phyloP scores from a whole-genome alignment of 2,329 filamentous ascomycete genomes.

The Ceratocystis cacaofunesta region DNA sequence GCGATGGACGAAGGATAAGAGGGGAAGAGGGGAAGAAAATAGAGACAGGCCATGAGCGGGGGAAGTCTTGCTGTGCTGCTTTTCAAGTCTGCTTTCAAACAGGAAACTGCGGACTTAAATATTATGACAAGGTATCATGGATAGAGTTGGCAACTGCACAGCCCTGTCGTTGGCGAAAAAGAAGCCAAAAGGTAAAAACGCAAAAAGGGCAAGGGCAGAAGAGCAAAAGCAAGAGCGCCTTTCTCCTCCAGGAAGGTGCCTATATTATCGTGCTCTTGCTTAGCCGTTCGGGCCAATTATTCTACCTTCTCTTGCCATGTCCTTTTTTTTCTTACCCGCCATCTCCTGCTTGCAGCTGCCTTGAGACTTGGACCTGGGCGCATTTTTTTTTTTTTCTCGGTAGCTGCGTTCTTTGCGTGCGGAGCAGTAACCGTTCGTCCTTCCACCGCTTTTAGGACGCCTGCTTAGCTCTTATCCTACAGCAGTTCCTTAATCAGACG shows the following conservation, averaged over 20 bases:
- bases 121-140: background rate
- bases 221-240: background rate
- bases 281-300: background rate
- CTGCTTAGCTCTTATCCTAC: no score
- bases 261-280: no score
- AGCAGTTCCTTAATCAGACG: no score
- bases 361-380: no score
- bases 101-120: background rate
- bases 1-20: constrained; percentile 21
- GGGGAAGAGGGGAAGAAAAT: constrained; percentile 15
- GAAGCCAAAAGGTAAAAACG: background rate
- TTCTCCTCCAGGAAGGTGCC: background rate
- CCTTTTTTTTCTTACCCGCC: no score
- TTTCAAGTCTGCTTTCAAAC: background rate
- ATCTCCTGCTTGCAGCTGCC: no score
- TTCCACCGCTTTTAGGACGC: no score
- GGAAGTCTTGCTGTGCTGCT: background rate
- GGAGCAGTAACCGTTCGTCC: no score
- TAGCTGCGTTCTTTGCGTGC: no score
- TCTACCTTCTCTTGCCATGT: no score
- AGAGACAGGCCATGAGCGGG: background rate
- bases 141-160: constrained; percentile 1
- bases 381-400: no score
- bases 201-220: no score
- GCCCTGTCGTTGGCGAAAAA: background rate